A percentile compares a stretch with the other conserved stretches of the same genome.
Conservation (phyloP, 2,329 filamentous ascomycete species). For the Fusarium hostae region DNA sequence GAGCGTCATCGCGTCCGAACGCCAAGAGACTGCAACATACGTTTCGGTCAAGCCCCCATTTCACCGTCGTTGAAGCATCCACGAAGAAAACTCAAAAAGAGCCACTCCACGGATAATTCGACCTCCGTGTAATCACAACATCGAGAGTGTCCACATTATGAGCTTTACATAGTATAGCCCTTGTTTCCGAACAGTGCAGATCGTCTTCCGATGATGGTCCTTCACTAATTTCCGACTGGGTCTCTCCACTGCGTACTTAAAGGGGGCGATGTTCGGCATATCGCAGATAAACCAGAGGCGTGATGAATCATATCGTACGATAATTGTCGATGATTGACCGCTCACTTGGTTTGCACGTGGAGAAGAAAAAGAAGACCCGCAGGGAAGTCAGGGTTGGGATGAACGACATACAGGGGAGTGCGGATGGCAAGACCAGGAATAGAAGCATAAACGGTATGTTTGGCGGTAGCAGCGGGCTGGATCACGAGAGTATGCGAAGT, state of each 20-base stretch:
- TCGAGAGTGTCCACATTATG: not conserved
- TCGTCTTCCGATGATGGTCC: slow-evolving; percentile 17
- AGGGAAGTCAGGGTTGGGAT: slow-evolving; percentile 22
- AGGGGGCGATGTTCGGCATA: not conserved
- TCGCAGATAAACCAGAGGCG: not conserved
- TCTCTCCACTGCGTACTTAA: slow-evolving; percentile 12
- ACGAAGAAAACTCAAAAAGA: not conserved
- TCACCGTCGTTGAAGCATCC: slow-evolving; percentile 1
- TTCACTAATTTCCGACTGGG: slow-evolving; percentile 35
- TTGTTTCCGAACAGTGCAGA: slow-evolving; percentile 6
- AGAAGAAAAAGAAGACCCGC: not conserved
- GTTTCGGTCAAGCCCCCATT: slow-evolving; percentile 4
- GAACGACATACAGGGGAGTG: slow-evolving; percentile 9
- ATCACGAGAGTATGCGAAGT: not conserved
- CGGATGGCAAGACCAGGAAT: slow-evolving; percentile 8
- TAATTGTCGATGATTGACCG: slow-evolving; percentile 11
- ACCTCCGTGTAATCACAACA: slow-evolving; percentile 9
- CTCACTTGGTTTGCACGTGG: slow-evolving; percentile 21
- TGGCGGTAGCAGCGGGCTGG: not conserved
- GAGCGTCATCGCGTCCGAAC: not conserved
- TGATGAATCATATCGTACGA: slow-evolving; percentile 24
- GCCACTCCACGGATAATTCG: slow-evolving; percentile 24
- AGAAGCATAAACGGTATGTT: not conserved
- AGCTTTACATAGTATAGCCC: not conserved
- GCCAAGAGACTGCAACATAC: not conserved